Conservation (phyloP, 805 yeast genomes). For the Jamesozyma jinghongensis region DNA sequence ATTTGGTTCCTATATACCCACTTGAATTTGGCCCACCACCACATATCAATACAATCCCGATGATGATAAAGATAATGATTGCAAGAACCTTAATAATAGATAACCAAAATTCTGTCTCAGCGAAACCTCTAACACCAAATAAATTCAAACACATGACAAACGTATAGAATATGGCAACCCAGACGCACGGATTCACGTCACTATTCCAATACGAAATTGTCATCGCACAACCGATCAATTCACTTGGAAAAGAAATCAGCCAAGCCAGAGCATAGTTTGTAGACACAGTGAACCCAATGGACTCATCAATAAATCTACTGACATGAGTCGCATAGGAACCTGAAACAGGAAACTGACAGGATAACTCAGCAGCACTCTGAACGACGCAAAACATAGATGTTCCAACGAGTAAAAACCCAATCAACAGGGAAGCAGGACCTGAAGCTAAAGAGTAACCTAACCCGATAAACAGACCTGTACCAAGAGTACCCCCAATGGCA, state of each 20-base stretch:
- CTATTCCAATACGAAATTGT: slow-evolving; percentile 40
- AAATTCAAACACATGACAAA: slow-evolving; percentile 37
- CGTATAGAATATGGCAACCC: slow-evolving; percentile 38
- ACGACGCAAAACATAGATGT: slow-evolving; percentile 33
- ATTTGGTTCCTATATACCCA: slow-evolving; percentile 12
- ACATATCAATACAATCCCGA: slow-evolving; percentile 39
- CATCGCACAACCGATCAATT: slow-evolving; percentile 41
- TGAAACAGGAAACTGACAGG: slow-evolving; percentile 41
- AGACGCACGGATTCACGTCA: slow-evolving; percentile 34
- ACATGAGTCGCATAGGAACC: slow-evolving; percentile 42
- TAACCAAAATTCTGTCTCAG: slow-evolving; percentile 41
- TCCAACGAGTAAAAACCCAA: slow-evolving; percentile 42
- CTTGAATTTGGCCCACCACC: slow-evolving; percentile 36
- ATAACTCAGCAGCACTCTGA: slow-evolving; percentile 40
- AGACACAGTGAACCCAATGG: slow-evolving; percentile 48
- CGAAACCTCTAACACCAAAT: slow-evolving; percentile 43
- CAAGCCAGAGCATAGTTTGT: slow-evolving; percentile 44
- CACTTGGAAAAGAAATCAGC: slow-evolving; percentile 40
- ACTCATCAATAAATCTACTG: slow-evolving; percentile 42
- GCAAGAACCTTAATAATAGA: slow-evolving; percentile 40
- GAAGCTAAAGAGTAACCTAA: slow-evolving; percentile 37
- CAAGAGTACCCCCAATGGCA: slow-evolving; percentile 28
- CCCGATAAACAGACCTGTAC: slow-evolving; percentile 28
- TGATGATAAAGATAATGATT: slow-evolving; percentile 41
- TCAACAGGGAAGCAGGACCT: slow-evolving; percentile 44